Evolutionary conservation across 2,329 filamentous ascomycete genomes (phyloP), one percentile per base, ranked within the genome.

Genomic region (Boeremia lycopersici): DNA sequence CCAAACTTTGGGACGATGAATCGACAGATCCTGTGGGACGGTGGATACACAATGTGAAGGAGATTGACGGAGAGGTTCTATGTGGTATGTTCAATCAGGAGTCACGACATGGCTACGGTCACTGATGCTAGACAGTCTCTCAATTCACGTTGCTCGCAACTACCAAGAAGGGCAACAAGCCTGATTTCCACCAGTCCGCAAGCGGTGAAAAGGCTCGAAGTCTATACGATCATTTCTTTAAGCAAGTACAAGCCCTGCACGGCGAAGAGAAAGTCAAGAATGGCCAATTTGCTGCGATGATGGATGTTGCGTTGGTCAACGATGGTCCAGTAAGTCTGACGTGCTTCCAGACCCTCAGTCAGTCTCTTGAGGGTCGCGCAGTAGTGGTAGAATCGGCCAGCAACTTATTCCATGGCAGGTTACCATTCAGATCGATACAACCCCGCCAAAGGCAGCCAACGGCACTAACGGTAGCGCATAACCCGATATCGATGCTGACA

Each of bases 211-310:
- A 93, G 52, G 95, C 93, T 23, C 90, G 86, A 66, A 83, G 83
- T 57, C 81, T 98, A 6, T 99, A 98, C 72, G 85, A 93, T 50
- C 82, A 88, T 70, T 98, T 99, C 78, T 86, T 93, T 64, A 78
- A 84, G 45, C 90, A 89, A 65, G 86, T 98, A 36, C 84, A 87
- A 65, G 81, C 87, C 48, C 82, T 86, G 2, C 96, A 98, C 73
- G 75, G 79, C 5, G 75, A 84, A 6, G 89, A 91, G 8, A 87
- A 83, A 60, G 93, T 99, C 54, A 92, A 96, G 73, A 89, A 99
- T 72, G 95, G 96, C n/a, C 86, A 93, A 28, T 99, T 99, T 74
- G 93, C 96, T 71, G 95, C 95, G 44, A 97, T 96, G 93, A 99
- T 99, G 95, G 89, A 98, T 70, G 93, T 99, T 54, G 89, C 90